Evolutionary conservation across 2,329 filamentous ascomycete genomes (phyloP), one percentile per base, ranked within the genome.

Genomic region (Fusarium decemcellulare): DNA sequence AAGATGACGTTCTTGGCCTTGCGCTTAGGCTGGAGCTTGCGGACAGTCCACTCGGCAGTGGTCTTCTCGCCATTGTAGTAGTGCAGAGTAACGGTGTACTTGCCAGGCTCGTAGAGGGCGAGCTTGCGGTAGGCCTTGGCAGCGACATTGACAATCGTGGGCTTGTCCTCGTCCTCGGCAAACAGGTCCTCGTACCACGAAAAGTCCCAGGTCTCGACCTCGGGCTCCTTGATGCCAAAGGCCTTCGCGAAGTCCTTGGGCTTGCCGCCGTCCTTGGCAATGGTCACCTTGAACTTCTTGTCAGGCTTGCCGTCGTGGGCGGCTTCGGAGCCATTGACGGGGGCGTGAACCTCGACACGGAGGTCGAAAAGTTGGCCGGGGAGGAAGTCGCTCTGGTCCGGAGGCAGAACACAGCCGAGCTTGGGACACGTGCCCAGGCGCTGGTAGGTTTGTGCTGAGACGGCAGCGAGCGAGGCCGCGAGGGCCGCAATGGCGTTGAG

Each of bases 181-280:
- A 93, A 97, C 29, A 94, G 87, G 74, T 97, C 92, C 83, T 95
- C 93, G 76, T 88, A 95, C 92, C 92, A 96, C n/a, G 86, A 86
- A 77, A 96, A 96, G 70, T 90, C 87, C 93, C 93, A 97, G 68
- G 85, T 90, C 84, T 97, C 93, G 15, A 96, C 81, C 77, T 88
- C 81, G 18, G 93, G 91, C 77, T 95, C 92, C 3, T 86, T 74
- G 37, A 92, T 76, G n/a, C 85, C 84, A 82, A 96, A 95, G 81
- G 88, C 94, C 42, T 89, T 82, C 15, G 90, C 83, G 42, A 90
- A 88, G 60, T 85, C 81, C 76, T 88, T 81, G 29, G 87, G 77
- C 62, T 81, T 76, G 53, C 80, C 80, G 44, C 87, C 88, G 59
- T 89, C 87, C 81, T 92, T 94, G 62, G 85, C 82, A 71, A 96